These are phyloP conservation scores for Otatea glauca DNA, from an alignment of 176 grass and related monocot genomes.

Conservation along the genomic window DNA sequence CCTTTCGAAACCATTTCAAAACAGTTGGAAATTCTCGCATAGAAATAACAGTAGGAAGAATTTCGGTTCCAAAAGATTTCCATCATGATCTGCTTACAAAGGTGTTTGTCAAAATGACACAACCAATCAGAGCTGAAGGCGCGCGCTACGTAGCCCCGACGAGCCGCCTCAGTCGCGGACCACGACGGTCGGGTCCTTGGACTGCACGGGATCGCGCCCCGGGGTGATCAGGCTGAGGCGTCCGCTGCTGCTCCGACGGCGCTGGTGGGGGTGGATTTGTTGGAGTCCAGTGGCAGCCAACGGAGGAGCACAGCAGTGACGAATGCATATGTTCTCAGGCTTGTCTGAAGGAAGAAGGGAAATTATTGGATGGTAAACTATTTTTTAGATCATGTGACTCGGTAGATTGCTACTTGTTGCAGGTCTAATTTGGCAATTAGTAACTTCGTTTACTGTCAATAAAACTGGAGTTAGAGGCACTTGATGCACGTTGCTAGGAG, in stretches of 20 bases:
- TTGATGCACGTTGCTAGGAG: too few species aligned
- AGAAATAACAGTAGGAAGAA: neutral
- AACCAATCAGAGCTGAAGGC: neutral
- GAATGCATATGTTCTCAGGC: too few species aligned
- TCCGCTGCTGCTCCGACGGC: neutral
- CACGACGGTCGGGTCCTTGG: conserved; percentile 51
- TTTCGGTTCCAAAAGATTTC: neutral
- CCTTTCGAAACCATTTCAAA: neutral
- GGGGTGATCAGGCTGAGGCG: neutral
- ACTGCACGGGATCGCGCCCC: neutral
- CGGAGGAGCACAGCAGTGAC: too few species aligned
- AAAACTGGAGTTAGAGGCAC: too few species aligned
- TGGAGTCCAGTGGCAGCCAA: too few species aligned
- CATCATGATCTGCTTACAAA: conserved; percentile 14
- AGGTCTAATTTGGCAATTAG: too few species aligned
- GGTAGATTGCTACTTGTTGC: too few species aligned
- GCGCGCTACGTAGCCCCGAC: too few species aligned
- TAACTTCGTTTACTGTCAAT: too few species aligned
- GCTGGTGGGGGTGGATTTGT: neutral
- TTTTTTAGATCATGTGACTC: too few species aligned
- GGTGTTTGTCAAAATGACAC: conserved; percentile 41
- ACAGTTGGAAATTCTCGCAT: neutral
- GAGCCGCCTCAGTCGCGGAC: conserved; percentile 43
- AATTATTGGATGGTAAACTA: too few species aligned
- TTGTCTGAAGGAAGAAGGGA: too few species aligned